Percentiles rank a stretch among this genome's conserved stretches.
Conservation (phyloP, 2,329 filamentous ascomycete genomes). For the Trichoderma oligosporum region DNA sequence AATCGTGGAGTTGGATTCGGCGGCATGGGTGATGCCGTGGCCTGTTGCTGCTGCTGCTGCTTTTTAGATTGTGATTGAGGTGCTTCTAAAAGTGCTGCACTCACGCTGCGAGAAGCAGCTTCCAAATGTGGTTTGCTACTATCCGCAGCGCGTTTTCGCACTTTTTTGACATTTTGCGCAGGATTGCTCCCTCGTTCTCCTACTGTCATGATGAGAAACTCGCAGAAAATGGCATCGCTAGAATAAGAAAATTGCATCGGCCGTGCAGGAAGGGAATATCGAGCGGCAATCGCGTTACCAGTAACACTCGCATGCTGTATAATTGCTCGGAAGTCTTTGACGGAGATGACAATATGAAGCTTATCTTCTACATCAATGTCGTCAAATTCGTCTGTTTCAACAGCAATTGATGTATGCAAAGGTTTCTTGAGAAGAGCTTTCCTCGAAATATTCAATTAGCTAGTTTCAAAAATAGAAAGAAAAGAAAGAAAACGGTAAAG, state of each 20-base stretch:
- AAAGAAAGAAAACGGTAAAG: neutral
- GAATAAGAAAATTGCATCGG: slow-evolving; percentile 71
- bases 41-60: slow-evolving; percentile 23
- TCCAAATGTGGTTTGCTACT: slow-evolving; percentile 43
- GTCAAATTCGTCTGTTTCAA: slow-evolving; percentile 73
- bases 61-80: slow-evolving; percentile 24
- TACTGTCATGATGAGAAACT: slow-evolving; percentile 80
- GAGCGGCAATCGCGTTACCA: slow-evolving; percentile 61
- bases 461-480: neutral
- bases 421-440: slow-evolving; percentile 76
- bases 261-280: slow-evolving; percentile 66
- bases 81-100: slow-evolving; percentile 37
- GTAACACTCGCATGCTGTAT: slow-evolving; percentile 70
- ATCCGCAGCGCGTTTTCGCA: slow-evolving; percentile 38
- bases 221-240: slow-evolving; percentile 64
- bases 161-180: slow-evolving; percentile 47
- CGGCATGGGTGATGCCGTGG: slow-evolving; percentile 8
- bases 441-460: slow-evolving; percentile 18
- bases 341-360: slow-evolving; percentile 74
- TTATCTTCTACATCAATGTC: slow-evolving; percentile 70
- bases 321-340: slow-evolving; percentile 79
- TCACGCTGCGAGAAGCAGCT: slow-evolving; percentile 44
- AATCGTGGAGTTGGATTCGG: slow-evolving; percentile 35
- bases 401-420: slow-evolving; percentile 72
- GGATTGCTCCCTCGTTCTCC: slow-evolving; percentile 58